A percentile compares a stretch with the other conserved stretches of the same genome.
Conservation (phyloP, 306 rosid genomes). For the Mucuna pruriens region DNA sequence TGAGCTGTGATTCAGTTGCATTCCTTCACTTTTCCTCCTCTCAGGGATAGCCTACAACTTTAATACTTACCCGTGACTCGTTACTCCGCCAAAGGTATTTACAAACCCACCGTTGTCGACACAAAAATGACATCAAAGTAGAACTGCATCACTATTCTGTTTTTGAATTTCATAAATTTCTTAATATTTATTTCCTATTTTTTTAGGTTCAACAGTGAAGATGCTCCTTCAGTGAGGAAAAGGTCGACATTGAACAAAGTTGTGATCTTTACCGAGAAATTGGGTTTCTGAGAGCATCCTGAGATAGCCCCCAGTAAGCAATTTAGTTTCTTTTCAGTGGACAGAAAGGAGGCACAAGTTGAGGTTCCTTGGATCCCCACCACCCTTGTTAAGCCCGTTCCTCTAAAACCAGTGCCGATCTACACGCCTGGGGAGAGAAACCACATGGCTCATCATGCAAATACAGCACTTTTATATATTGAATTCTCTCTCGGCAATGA, state of each 20-base stretch:
- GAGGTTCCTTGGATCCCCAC: constrained; percentile 46
- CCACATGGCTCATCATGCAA: not conserved
- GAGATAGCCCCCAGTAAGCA: not conserved
- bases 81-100: constrained; percentile 35
- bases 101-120: constrained; percentile 13
- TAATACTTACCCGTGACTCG: not conserved
- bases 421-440: constrained; percentile 33
- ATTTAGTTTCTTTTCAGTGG: constrained; percentile 3
- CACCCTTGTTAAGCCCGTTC: constrained; percentile 43
- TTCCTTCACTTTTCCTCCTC: not conserved
- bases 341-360: not conserved
- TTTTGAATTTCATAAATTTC: constrained; percentile 15
- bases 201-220: constrained; percentile 26
- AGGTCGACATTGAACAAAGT: constrained; percentile 18
- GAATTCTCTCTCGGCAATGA: constrained; percentile 27
- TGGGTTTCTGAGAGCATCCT: constrained; percentile 11
- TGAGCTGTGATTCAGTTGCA: too few relatives aligned
- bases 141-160: constrained; percentile 26
- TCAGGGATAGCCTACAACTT: not conserved
- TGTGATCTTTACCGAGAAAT: constrained; percentile 31
- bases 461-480: constrained; percentile 47
- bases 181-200: not conserved
- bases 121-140: too few relatives aligned
- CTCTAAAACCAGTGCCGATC: constrained; percentile 48
- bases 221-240: not conserved